Conservation (phyloP, 2,329 filamentous ascomycete species). For the Alternaria viburni region DNA sequence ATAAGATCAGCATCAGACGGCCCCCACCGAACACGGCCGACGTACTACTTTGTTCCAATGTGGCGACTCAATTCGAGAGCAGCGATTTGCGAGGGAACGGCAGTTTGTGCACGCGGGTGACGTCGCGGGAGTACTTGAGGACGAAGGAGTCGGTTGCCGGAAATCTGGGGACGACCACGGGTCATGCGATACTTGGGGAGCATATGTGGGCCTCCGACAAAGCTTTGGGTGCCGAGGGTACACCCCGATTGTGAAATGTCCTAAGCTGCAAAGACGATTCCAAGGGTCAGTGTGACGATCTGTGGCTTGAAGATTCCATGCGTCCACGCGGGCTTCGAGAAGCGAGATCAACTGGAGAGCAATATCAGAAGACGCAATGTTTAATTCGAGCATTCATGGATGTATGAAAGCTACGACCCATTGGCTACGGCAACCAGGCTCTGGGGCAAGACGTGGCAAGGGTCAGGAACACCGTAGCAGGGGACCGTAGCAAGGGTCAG, state of each 20-base stretch:
- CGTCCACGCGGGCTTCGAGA: conserved; percentile 47
- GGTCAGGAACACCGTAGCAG: conserved; percentile 7
- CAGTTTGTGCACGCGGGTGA: conserved; percentile 1
- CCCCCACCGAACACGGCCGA: conserved; percentile 3
- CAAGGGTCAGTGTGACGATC: conserved; percentile 41
- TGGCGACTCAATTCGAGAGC: background rate
- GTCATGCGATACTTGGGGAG: conserved; percentile 46
- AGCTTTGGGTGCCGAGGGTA: conserved; percentile 43
- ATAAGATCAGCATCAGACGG: conserved; percentile 5
- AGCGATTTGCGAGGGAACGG: background rate
- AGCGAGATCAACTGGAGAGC: conserved; percentile 43
- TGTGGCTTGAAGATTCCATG: conserved; percentile 47
- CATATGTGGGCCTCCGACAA: conserved; percentile 44
- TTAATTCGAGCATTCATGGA: conserved; percentile 33
- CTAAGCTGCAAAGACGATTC: conserved; percentile 32
- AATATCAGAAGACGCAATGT: conserved; percentile 42
- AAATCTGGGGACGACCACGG: conserved; percentile 33
- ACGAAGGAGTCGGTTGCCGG: conserved; percentile 30
- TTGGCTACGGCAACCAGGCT: conserved; percentile 31
- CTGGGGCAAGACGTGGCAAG: conserved; percentile 21
- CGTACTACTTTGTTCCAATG: conserved; percentile 6
- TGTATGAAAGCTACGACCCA: conserved; percentile 21
- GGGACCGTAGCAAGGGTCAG: background rate
- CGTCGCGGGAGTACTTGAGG: conserved; percentile 11
- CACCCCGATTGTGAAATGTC: conserved; percentile 33